phyloP scores from a whole-genome alignment of 108 stramenopile species.

The Skeletonema menzelii region DNA sequence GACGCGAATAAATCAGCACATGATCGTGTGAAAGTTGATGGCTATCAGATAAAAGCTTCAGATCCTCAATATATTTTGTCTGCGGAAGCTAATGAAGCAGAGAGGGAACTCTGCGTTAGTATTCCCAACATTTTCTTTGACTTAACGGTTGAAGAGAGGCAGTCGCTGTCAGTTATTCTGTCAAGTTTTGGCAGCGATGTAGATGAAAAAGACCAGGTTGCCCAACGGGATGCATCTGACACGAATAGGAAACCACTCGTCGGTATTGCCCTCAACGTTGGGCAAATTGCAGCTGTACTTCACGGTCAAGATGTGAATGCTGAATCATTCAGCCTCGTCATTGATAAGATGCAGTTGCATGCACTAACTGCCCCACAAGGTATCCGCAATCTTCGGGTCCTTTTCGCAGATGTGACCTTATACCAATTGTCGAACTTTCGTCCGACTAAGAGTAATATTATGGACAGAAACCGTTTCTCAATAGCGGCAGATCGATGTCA shows the following conservation, averaged over 20 bases:
- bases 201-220: constrained; percentile 1
- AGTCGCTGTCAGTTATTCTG: constrained; percentile 22
- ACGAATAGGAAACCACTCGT: background rate
- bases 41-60: constrained; percentile 28
- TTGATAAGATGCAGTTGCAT: constrained; percentile 32
- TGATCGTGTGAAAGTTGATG: background rate
- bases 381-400: constrained; percentile 36
- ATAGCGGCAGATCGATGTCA: constrained; percentile 30
- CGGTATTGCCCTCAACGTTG: constrained; percentile 41
- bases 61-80: constrained; percentile 71
- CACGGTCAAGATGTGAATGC: constrained; percentile 20
- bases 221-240: background rate
- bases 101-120: constrained; percentile 35
- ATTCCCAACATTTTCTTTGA: constrained; percentile 64
- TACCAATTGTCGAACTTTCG: constrained; percentile 30
- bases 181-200: background rate
- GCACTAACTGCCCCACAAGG: constrained; percentile 15
- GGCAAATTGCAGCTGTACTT: constrained; percentile 38
- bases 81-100: constrained; percentile 53
- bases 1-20: constrained; percentile 1
- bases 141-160: constrained; percentile 51
- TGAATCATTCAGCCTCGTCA: constrained; percentile 33
- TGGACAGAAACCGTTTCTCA: background rate
- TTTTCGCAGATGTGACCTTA: constrained; percentile 43
- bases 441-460: background rate